Evolutionary conservation across 208 protist species (phyloP).

Genomic region (Leishmania arabica): DNA sequence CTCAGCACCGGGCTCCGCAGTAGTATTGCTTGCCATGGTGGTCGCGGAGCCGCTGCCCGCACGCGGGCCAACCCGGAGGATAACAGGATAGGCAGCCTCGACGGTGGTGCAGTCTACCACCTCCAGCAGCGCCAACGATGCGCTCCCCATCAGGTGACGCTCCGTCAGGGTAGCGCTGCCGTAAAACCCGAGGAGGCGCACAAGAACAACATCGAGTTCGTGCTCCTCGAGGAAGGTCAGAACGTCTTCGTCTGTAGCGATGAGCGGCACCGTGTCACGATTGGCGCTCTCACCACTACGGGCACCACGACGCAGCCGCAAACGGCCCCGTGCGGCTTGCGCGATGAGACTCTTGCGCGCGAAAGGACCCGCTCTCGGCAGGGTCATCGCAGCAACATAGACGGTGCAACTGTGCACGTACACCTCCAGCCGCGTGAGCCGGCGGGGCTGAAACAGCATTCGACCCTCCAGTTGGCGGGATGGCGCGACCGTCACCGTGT

Average conservation of each 20-base stretch:
- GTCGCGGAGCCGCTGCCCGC: not conserved
- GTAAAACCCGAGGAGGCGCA: constrained; percentile 54
- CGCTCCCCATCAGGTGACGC: constrained; percentile 44
- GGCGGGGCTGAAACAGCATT: constrained; percentile 32
- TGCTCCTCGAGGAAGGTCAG: constrained; percentile 18
- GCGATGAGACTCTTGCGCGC: constrained; percentile 21
- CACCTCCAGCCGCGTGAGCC: constrained; percentile 30
- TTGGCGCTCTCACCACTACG: not conserved
- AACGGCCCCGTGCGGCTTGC: constrained; percentile 16
- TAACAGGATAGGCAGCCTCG: constrained; percentile 23
- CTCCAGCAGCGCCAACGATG: constrained; percentile 45
- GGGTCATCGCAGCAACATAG: constrained; percentile 23
- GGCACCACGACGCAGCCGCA: constrained; percentile 4
- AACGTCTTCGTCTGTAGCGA: constrained; percentile 22
- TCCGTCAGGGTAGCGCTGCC: constrained; percentile 46
- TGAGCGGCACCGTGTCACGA: constrained; percentile 12
- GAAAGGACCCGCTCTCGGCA: constrained; percentile 14
- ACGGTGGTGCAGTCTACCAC: constrained; percentile 61
- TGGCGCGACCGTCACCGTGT: constrained; percentile 31
- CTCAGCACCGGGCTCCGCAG: not conserved
- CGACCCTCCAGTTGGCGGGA: constrained; percentile 33
- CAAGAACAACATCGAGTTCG: constrained; percentile 63
- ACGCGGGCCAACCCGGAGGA: constrained; percentile 25
- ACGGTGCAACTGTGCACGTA: constrained; percentile 31
- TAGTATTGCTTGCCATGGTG: not conserved